Percentiles rank a stretch among this genome's conserved stretches.
Evolutionary conservation across 176 grass and related monocot species (phyloP).

Genomic region (bread wheat (Triticum aestivum)): IWGSC_CS_RefSeq_v2.1 NC_057804.1:639499607-639500106

Average conservation of each 20-base stretch:
- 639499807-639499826: not conserved
- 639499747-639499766: too few species aligned
- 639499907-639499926: not conserved
- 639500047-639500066: conserved; percentile 50
- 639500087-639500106: conserved; percentile 67
- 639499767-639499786: not conserved
- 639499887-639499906: not conserved
- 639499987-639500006: conserved; percentile 57
- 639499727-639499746: too few species aligned
- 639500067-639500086: conserved; percentile 37
- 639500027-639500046: conserved; percentile 46
- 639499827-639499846: not conserved
- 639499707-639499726: not conserved
- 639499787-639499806: not conserved
- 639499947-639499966: conserved; percentile 68
- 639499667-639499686: not conserved
- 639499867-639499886: not conserved
- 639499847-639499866: not conserved
- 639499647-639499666: not conserved
- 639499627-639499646: not conserved
- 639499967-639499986: conserved; percentile 64
- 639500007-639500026: conserved; percentile 75
- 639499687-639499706: not conserved
- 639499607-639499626: not conserved
- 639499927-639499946: conserved; percentile 70